Base-by-base conservation (phyloP, 2,329 filamentous ascomycete genomes). In the Cordyceps cicadae region DNA sequence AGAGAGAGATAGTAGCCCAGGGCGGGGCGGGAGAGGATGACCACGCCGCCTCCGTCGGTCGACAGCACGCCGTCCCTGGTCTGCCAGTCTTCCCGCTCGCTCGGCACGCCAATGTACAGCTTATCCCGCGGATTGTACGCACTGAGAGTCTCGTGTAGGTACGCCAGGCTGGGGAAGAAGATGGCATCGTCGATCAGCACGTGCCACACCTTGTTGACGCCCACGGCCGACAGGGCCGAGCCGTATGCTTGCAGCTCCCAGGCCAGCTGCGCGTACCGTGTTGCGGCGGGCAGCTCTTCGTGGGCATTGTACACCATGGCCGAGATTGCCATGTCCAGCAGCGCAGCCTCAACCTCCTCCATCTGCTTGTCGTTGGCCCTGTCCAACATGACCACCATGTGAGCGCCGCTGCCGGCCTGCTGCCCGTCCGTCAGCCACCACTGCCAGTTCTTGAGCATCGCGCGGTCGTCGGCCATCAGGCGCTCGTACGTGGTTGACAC, bases 161-260 rank as follows among this genome's bases (percentile, higher is more conserved):
- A 68, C 0, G 69, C 67, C 37, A 79, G 65, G 43, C 74, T 75
- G 0, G 78, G 77, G 52, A 81, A 72, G 65, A 80, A 80, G 54
- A 79, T 69, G 59, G 76, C 73, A 63, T 80, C 77, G 37, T 81
- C 78, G 1, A 80, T 64, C 1, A 80, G 68, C 1, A 72, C 77
- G 43, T 75, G 74, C 70, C 75, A 79, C 49, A 67, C 70, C 69
- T 77, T 78, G 50, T 66, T 63, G 21, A 71, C 67, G 4, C 72
- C 74, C 15, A 70, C 72, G 6, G 70, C 70, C 1, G 70, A 69
- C 5, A 78, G 64, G 5, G 68, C 70, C 2, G 69, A 71, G 5
- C 67, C 68, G 49, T 73, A 71, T 5, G 67, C 67, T 48, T 70
- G 69, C 45, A 77, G 65, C 21, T 71, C 66, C 12, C 70, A 64